phyloP scores from a whole-genome alignment of 768 basidiomycete genomes.

The Dendrothele bispora region DNA sequence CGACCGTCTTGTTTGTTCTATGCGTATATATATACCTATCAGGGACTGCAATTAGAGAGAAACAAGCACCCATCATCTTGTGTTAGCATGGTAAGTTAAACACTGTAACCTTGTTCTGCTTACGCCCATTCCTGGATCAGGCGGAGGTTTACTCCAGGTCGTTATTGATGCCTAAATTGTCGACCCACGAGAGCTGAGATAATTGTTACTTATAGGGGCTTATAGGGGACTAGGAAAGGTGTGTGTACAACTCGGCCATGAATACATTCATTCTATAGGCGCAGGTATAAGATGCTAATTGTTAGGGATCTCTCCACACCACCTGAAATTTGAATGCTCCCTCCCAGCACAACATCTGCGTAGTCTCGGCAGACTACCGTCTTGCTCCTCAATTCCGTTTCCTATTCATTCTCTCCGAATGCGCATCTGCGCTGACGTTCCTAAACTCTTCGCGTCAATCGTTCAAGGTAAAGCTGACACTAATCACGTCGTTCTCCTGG shows the following conservation, averaged over 20 bases:
- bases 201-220: no score
- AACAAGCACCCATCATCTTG: constrained; percentile 26
- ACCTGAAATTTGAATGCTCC: constrained; percentile 30
- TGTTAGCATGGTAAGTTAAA: constrained; percentile 34
- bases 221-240: constrained; percentile 25
- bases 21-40: constrained; percentile 33
- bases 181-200: no score
- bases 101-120: no score
- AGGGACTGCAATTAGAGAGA: constrained; percentile 22
- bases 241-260: neutral
- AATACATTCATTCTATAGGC: no score
- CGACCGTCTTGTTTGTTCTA: no score
- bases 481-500: constrained; percentile 30
- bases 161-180: neutral
- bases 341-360: constrained; percentile 26
- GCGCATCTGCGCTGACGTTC: constrained; percentile 31
- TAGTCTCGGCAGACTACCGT: constrained; percentile 34
- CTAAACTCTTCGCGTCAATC: constrained; percentile 27
- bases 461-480: constrained; percentile 28
- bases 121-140: no score
- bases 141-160: constrained; percentile 32
- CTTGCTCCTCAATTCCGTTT: constrained; percentile 34
- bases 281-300: no score
- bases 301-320: constrained; percentile 30
- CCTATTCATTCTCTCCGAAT: constrained; percentile 32